Conservation (phyloP, 768 basidiomycete species). For the Rhizopogon vesiculosus region DNA sequence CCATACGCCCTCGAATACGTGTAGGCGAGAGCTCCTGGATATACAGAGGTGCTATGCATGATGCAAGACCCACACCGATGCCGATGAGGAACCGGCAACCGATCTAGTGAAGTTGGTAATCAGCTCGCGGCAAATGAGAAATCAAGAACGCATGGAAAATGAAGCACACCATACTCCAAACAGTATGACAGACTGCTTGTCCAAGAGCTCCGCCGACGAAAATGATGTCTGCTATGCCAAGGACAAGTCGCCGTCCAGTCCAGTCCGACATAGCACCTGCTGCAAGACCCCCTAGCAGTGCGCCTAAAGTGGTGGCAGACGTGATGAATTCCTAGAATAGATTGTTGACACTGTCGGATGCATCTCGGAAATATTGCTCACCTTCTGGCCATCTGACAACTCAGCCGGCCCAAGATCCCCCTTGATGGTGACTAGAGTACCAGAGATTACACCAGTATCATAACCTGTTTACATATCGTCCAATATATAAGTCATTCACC, state of each 20-base stretch:
- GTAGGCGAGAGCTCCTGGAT: constrained; percentile 83
- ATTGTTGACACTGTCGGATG: not conserved
- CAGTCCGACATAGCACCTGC: constrained; percentile 70
- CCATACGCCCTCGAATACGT: constrained; percentile 68
- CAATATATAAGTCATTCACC: not conserved
- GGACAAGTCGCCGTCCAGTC: constrained; percentile 61
- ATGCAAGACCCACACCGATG: constrained; percentile 67
- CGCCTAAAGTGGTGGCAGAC: constrained; percentile 73
- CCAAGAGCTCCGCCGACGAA: constrained; percentile 73
- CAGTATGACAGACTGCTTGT: constrained; percentile 65
- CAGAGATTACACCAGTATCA: constrained; percentile 78
- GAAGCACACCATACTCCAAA: constrained; percentile 59
- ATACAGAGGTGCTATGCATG: constrained; percentile 76
- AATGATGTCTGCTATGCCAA: constrained; percentile 63
- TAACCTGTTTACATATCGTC: constrained; percentile 44
- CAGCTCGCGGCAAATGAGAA: not conserved
- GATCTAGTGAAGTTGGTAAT: constrained; percentile 36
- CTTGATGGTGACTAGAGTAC: constrained; percentile 72
- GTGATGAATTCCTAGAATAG: constrained; percentile 68
- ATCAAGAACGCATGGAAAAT: not conserved
- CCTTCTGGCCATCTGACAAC: constrained; percentile 64
- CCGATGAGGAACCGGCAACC: constrained; percentile 74
- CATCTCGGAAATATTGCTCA: constrained; percentile 10
- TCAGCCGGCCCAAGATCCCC: constrained; percentile 54
- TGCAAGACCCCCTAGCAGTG: constrained; percentile 66